Evolutionary conservation across 768 basidiomycete species (phyloP).

Genomic region (Tricholomella constricta): DNA sequence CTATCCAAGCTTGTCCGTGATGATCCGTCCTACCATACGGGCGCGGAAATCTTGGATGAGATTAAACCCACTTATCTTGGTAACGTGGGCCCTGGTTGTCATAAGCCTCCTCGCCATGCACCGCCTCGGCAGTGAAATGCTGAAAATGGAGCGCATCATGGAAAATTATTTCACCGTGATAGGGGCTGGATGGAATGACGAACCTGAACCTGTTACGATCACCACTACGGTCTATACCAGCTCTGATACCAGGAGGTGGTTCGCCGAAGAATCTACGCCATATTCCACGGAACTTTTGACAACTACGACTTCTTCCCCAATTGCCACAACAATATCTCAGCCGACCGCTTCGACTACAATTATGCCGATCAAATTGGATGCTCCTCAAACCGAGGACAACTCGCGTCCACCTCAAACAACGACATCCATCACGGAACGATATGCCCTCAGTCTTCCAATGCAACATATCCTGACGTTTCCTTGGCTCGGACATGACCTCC

Average conservation of each 20-base stretch:
- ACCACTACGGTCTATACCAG: conserved; percentile 40
- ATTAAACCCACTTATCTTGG: conserved; percentile 21
- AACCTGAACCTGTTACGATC: conserved; percentile 36
- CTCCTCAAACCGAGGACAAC: not conserved
- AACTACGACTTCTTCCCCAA: conserved; percentile 12
- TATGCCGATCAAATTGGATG: not conserved
- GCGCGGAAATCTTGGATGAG: conserved; percentile 17
- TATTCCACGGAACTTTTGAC: conserved; percentile 14
- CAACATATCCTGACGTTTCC: conserved; percentile 33
- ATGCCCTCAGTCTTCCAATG: conserved; percentile 29
- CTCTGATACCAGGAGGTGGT: conserved; percentile 25
- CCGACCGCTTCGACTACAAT: conserved; percentile 5
- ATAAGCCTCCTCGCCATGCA: conserved; percentile 25
- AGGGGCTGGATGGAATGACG: conserved; percentile 21
- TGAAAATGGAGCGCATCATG: conserved; percentile 25
- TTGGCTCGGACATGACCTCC: conserved; percentile 33
- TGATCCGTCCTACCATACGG: conserved; percentile 23
- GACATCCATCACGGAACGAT: conserved; percentile 19
- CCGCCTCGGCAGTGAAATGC: conserved; percentile 30
- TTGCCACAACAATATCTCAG: conserved; percentile 1
- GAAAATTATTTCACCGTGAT: conserved; percentile 26
- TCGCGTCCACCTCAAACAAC: conserved; percentile 1
- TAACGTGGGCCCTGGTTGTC: conserved; percentile 34
- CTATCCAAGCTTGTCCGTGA: conserved; percentile 53
- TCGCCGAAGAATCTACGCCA: conserved; percentile 22